Evolutionary conservation across 345 rosid species (phyloP), one percentile per base, ranked within the genome.

Genomic region (Microthlaspi erraticum): DNA sequence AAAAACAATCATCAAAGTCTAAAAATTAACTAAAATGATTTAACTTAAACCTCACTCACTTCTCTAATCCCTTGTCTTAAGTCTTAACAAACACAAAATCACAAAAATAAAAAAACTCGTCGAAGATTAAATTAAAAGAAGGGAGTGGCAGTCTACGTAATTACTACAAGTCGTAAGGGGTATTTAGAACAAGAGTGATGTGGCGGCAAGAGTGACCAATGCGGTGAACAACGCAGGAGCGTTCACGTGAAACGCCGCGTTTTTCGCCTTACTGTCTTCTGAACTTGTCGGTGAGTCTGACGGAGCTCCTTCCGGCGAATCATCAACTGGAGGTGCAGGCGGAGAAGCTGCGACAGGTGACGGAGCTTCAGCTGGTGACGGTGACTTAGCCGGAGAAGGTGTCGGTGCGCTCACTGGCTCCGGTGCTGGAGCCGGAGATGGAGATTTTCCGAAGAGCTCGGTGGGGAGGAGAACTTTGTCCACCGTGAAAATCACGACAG

Each of bases 381-480:
- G 61, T 19, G 62, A 19, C 64, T 38, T 59, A 59, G 42, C 78
- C 10, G 64, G 64, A 5, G 77, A 62, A 1, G 85, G 88, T 6
- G 87, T 38, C 4, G 92, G 89, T 36, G 85, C 68, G 0, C 86
- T 90, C 0, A 77, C 79, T 12, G 62, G 70, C 34, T 61, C 89
- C 0, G 96, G 93, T 41, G 81, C 88, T 0, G 96, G 93, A 52
- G 81, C 88, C 23, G 96, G 97, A 1, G 97, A 87, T 13, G 90
- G 88, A 7, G 96, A 82, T 0, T 78, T 82, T 2, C 92, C 96
- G 54, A 88, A 91, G 54, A 91, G 52, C 74, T 88, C 96, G 0
- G 48, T 5, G 0, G 99, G 96, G 8, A 94, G 86, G n/a, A 94
- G 82, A 36, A 94, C 79, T 54, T 62, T 88, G 60, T 91, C 96